Evolutionary conservation across 768 basidiomycete species (phyloP).

Genomic region (Amanita rubescens): DNA sequence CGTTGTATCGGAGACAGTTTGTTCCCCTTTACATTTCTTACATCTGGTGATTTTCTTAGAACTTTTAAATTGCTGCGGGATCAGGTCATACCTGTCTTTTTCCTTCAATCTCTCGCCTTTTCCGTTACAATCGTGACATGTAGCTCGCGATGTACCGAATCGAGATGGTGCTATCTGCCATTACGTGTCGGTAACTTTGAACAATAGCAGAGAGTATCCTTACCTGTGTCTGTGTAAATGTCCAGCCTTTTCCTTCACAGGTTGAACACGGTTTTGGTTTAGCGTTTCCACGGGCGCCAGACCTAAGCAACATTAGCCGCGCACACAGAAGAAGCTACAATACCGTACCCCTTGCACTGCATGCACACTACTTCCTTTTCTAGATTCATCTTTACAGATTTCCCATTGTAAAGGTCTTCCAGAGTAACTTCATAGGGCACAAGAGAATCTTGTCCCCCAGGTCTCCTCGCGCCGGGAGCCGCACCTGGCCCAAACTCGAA

Average conservation of each 20-base stretch:
- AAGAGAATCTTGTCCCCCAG: constrained; percentile 63
- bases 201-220: background rate
- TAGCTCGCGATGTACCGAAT: constrained; percentile 42
- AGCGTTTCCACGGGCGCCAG: constrained; percentile 76
- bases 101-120: constrained; percentile 67
- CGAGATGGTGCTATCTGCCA: constrained; percentile 36
- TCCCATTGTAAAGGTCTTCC: constrained; percentile 91
- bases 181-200: background rate
- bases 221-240: constrained; percentile 47
- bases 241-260: constrained; percentile 85
- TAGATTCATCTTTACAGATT: constrained; percentile 81
- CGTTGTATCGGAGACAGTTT: constrained; percentile 80
- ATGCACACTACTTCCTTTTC: constrained; percentile 79
- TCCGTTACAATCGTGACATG: constrained; percentile 67
- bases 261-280: constrained; percentile 75
- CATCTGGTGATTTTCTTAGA: constrained; percentile 56
- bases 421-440: constrained; percentile 81
- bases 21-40: constrained; percentile 91
- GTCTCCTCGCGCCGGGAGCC: constrained; percentile 34
- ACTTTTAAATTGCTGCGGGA: constrained; percentile 3
- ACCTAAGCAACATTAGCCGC: constrained; percentile 33
- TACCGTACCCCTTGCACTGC: constrained; percentile 67
- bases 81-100: constrained; percentile 62
- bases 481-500: constrained; percentile 60
- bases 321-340: background rate